Base-by-base conservation (phyloP, 1,284 basidiomycete genomes). In the Cryptococcus hybrid region DNA sequence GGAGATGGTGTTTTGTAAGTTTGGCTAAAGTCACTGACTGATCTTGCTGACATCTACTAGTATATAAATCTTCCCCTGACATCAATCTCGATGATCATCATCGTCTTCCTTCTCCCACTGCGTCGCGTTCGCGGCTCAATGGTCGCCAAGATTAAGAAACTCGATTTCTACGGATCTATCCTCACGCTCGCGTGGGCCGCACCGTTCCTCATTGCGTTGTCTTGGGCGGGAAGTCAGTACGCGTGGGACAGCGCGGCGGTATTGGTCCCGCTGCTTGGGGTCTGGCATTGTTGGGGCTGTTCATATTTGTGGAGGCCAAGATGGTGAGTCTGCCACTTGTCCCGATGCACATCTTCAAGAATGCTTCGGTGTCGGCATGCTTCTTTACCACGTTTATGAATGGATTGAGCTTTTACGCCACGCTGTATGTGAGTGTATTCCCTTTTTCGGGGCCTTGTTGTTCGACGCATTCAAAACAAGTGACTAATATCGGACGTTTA, bases 221-320 rank as follows among this genome's bases (percentile, higher is more conserved):
- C 88, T 40, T 90, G 88, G 88, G 87, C 86, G 30, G 87, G 87
- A 2, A 81, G 85, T 0, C 84, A 84, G 2, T 87, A 87, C 63
- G 82, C 86, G 3, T 88, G 87, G 86, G 78, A 73, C 6, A 88
- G 86, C 0, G 81, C 84, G 0, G 77, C 84, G 0, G 85, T 89
- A 11, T 75, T 89, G 15, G 86, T 81, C 1, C 84, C 86, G 0
- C 74, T 90, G 2, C 74, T 83, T 47, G 81, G 18, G 18, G 18
- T 18, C 18, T 18, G 18, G 61, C 83, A 2, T 79, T 87, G 1
- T 73, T 85, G 8, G 75, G 67, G 0, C 55, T 87, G 1, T 90
- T 90, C 71, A 83, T 87, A 51, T 52, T 86, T 13, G 88, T 87
- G 81, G 88, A 91, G 75, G 86, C 85, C 82, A 86, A 84, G 67